Percentiles rank a stretch among this genome's conserved stretches.
These are phyloP conservation scores for Pharnaceum exiguum DNA, from an alignment of 148 eudicot genomes.

Conservation along the genomic window DNA sequence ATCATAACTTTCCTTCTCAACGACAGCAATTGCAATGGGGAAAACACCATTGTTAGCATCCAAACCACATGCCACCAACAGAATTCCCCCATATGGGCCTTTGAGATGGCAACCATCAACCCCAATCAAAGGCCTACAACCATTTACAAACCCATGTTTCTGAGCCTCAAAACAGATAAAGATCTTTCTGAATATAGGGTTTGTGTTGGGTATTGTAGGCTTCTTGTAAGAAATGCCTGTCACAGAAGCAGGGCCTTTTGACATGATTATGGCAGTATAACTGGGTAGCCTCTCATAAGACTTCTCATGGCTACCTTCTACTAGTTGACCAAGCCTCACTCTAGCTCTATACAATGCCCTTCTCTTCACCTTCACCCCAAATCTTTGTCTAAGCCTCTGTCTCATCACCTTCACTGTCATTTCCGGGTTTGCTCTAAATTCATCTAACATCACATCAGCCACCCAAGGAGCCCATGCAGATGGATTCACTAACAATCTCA, in stretches of 20 bases:
- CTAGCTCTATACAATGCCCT: neutral
- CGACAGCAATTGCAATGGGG: no score
- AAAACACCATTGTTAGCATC: no score
- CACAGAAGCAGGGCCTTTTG: neutral
- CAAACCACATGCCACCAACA: no score
- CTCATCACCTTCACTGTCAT: neutral
- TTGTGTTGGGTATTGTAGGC: neutral
- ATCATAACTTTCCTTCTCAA: neutral
- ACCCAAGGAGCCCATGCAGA: no score
- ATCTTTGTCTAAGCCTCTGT: neutral
- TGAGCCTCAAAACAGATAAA: neutral
- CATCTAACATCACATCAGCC: neutral
- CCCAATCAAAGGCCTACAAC: neutral
- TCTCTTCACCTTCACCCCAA: neutral
- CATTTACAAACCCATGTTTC: neutral
- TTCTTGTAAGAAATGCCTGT: neutral
- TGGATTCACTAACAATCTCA: no score
- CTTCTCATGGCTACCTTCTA: neutral
- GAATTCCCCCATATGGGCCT: no score
- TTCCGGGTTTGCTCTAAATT: neutral
- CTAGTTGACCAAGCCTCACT: neutral
- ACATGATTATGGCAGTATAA: neutral
- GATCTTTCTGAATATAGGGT: neutral
- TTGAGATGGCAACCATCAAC: no score
- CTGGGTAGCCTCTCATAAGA: neutral